A percentile compares a stretch with the other conserved stretches of the same genome.
Evolutionary conservation across 129 eudicot species (phyloP).

Genomic region (Oenanthe sinensis): DNA sequence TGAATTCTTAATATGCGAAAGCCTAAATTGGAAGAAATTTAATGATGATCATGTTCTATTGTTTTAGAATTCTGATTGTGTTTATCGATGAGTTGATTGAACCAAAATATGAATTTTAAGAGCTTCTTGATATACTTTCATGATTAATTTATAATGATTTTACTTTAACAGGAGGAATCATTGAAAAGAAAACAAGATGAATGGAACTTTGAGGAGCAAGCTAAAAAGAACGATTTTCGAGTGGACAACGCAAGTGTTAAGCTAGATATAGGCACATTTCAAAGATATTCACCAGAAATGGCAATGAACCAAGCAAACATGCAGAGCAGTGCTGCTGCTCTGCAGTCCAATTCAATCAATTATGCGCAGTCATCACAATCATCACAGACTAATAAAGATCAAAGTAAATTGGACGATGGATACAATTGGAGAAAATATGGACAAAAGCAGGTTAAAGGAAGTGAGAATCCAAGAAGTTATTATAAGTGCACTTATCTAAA

Average conservation of each 20-base stretch:
- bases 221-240: constrained; percentile 18
- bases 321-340: constrained; percentile 15
- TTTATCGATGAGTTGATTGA: neutral
- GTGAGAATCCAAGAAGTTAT: constrained; percentile 62
- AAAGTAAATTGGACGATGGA: constrained; percentile 43
- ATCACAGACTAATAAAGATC: constrained; percentile 31
- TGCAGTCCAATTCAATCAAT: neutral
- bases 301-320: constrained; percentile 13
- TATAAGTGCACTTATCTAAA: constrained; percentile 75
- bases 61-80: neutral
- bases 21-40: neutral
- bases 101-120: neutral
- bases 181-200: constrained; percentile 21
- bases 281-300: constrained; percentile 11
- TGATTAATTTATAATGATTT: neutral
- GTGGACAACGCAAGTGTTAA: neutral
- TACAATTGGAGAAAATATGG: constrained; percentile 66
- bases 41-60: neutral
- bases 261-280: constrained; percentile 11
- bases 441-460: constrained; percentile 53
- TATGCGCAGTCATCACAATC: constrained; percentile 25
- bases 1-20: neutral
- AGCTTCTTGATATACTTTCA: neutral
- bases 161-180: constrained; percentile 17
- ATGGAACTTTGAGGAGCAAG: constrained; percentile 15